Evolutionary conservation across 1,139 yeast species (phyloP).

Genomic region (Yamadazyma pseudoaaseri): DNA sequence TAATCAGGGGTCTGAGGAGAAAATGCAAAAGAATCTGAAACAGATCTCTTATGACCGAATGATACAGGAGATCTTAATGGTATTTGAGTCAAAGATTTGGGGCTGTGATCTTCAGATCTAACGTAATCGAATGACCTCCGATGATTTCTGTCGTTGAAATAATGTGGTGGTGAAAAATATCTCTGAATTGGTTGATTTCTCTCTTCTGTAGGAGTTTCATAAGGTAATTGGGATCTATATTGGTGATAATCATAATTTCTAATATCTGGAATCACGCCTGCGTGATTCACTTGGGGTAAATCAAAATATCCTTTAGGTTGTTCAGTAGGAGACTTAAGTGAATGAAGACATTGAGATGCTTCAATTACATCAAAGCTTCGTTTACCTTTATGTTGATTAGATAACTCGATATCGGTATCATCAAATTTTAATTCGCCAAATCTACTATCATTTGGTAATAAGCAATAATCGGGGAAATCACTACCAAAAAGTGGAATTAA

Average conservation of each 20-base stretch:
- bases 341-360: slow-evolving; percentile 42
- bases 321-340: slow-evolving; percentile 14
- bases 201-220: neutral
- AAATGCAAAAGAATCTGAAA: neutral
- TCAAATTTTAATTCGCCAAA: slow-evolving; percentile 61
- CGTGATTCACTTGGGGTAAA: slow-evolving; percentile 1
- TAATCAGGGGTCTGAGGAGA: slow-evolving; percentile 4
- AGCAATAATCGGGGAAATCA: slow-evolving; percentile 68
- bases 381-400: neutral
- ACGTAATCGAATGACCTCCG: neutral
- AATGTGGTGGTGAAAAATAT: neutral
- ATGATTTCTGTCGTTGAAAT: neutral
- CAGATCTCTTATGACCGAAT: neutral
- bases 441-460: slow-evolving; percentile 62
- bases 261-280: neutral
- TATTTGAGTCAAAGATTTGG: no score
- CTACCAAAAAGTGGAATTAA: slow-evolving; percentile 80
- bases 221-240: neutral
- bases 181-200: neutral
- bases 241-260: neutral
- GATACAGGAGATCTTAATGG: neutral
- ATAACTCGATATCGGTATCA: slow-evolving; percentile 14
- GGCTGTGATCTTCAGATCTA: neutral
- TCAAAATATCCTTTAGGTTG: slow-evolving; percentile 1
- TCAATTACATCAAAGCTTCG: slow-evolving; percentile 31